Percentiles rank a stretch among this genome's conserved stretches.
Conservation (phyloP, 1,284 basidiomycete genomes). For the Earliella scabrosa region DNA sequence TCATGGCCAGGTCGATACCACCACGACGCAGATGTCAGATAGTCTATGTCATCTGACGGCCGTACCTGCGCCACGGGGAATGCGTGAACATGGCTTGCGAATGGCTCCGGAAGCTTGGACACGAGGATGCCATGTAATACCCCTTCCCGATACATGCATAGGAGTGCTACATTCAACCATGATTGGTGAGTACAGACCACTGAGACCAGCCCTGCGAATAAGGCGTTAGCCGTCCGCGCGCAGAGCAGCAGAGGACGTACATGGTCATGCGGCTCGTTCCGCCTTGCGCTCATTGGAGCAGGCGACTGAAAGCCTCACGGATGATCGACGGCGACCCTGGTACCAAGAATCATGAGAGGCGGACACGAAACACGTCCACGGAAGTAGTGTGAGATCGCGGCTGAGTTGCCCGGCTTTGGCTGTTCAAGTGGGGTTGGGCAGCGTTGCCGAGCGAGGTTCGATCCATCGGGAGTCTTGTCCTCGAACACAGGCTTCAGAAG, state of each 20-base stretch:
- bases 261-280: background rate
- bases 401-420: background rate
- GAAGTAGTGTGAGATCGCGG: background rate
- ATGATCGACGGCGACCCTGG: no score
- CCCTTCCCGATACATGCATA: no score
- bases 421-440: slow-evolving; percentile 13
- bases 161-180: background rate
- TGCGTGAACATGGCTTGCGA: slow-evolving; percentile 10
- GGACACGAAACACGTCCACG: no score
- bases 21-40: background rate
- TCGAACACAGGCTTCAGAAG: background rate
- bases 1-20: slow-evolving; percentile 14
- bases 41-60: background rate
- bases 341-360: no score
- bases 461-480: slow-evolving; percentile 8
- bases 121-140: no score
- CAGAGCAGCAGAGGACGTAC: slow-evolving; percentile 7
- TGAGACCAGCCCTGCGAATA: no score
- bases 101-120: slow-evolving; percentile 1
- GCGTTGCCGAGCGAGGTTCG: slow-evolving; percentile 13
- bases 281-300: no score
- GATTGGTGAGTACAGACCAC: slow-evolving; percentile 8
- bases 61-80: slow-evolving; percentile 1
- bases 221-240: background rate
- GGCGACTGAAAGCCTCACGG: no score